These are phyloP conservation scores for Flaveria linearis DNA, from an alignment of 129 eudicot genomes.

Conservation along the genomic window DNA sequence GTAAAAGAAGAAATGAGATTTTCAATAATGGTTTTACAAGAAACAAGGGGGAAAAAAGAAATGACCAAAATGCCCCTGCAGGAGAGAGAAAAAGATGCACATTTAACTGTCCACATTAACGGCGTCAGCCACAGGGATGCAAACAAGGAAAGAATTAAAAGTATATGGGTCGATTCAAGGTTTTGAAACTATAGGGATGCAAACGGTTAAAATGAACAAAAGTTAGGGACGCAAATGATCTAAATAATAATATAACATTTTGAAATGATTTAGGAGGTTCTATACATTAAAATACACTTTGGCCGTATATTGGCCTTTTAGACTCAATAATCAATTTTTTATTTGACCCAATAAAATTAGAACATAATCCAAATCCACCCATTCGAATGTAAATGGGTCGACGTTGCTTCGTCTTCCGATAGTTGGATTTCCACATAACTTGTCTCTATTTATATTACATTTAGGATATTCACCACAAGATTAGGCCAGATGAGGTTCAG, in stretches of 20 bases:
- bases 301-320: not conserved
- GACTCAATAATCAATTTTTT: not conserved
- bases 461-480: constrained; percentile 94
- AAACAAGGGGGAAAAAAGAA: too few species aligned
- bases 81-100: too few species aligned
- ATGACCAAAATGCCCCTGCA: too few species aligned
- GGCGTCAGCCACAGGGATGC: too few species aligned
- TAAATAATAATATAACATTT: not conserved
- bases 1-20: too few species aligned
- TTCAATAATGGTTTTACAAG: too few species aligned
- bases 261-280: not conserved
- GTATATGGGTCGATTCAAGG: too few species aligned
- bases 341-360: not conserved
- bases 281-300: not conserved
- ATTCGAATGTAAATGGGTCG: not conserved
- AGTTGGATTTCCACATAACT: not conserved
- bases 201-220: too few species aligned
- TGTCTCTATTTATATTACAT: not conserved
- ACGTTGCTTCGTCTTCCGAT: not conserved
- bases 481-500: constrained; percentile 91
- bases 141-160: too few species aligned
- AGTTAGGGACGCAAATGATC: too few species aligned
- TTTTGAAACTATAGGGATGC: too few species aligned
- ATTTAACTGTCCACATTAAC: too few species aligned
- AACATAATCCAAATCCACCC: not conserved